Evolutionary conservation across 345 rosid genomes (phyloP).

Genomic region (Lepidium aucheri): DNA sequence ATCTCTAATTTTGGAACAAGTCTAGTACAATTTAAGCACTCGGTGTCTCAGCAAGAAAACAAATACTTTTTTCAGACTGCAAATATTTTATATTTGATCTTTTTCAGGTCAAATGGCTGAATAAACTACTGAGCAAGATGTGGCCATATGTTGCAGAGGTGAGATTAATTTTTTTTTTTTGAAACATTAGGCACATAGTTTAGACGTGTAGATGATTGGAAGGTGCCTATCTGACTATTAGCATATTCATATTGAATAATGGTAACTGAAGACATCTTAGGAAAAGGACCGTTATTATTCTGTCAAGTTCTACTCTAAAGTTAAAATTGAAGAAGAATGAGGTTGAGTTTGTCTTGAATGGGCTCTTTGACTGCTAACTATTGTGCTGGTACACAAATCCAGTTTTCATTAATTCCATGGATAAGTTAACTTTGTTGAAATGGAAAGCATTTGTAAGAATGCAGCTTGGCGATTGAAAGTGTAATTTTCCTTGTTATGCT

Average conservation of each 20-base stretch:
- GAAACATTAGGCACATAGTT: neutral
- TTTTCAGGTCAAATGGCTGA: slow-evolving; percentile 95
- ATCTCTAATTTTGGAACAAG: neutral
- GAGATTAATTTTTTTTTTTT: slow-evolving; percentile 20
- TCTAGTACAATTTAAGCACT: neutral
- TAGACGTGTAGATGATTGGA: neutral
- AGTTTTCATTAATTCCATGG: neutral
- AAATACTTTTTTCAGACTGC: neutral
- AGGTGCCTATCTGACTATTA: neutral
- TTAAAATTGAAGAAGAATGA: neutral
- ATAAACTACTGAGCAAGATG: slow-evolving; percentile 82
- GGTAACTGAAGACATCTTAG: neutral
- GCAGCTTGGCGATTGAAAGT: neutral
- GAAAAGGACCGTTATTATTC: slow-evolving; percentile 4
- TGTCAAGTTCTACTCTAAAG: neutral
- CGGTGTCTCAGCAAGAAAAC: neutral
- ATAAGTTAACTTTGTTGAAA: neutral
- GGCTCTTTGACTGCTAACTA: neutral
- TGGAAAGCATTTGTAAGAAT: neutral
- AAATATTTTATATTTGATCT: neutral
- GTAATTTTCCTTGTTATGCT: slow-evolving; percentile 16
- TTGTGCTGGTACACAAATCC: neutral
- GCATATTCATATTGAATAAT: neutral
- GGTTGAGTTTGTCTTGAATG: slow-evolving; percentile 2
- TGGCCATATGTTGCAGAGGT: slow-evolving; percentile 99